A percentile compares a stretch with the other conserved stretches of the same genome.
phyloP scores from a whole-genome alignment of 1,284 basidiomycete species.

The Stygiomarasmius scandens region DNA sequence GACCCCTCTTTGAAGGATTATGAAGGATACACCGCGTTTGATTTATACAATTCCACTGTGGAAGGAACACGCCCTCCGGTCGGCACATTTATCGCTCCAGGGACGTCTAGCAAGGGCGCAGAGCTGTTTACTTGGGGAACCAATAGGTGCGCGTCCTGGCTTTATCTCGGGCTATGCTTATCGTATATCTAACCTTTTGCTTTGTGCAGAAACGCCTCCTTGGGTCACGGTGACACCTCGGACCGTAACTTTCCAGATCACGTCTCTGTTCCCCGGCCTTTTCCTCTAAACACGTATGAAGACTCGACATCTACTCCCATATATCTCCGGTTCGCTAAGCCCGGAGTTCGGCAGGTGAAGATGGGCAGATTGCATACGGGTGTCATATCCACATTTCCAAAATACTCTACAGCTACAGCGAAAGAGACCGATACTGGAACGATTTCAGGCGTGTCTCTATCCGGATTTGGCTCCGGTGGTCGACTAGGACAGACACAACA shows the following conservation, averaged over 20 bases:
- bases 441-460: neutral
- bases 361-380: slow-evolving; percentile 16
- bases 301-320: neutral
- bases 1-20: slow-evolving; percentile 81
- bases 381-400: slow-evolving; percentile 4
- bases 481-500: slow-evolving; percentile 80
- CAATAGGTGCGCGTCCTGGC: slow-evolving; percentile 64
- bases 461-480: slow-evolving; percentile 14
- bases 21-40: slow-evolving; percentile 93
- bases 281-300: no score
- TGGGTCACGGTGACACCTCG: slow-evolving; percentile 82
- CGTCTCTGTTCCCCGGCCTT: slow-evolving; percentile 56
- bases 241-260: slow-evolving; percentile 85
- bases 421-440: no score
- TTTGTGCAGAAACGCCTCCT: slow-evolving; percentile 68
- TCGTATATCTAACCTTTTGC: slow-evolving; percentile 11
- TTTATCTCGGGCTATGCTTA: neutral
- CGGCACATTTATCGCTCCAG: neutral
- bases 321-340: slow-evolving; percentile 10
- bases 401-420: neutral
- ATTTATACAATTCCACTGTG: slow-evolving; percentile 91
- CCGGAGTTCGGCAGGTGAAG: slow-evolving; percentile 8
- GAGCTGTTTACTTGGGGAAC: slow-evolving; percentile 92
- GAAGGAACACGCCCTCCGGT: slow-evolving; percentile 65
- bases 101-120: slow-evolving; percentile 27